Evolutionary conservation across 208 protist genomes (phyloP).

Genomic region (Wallacemonas sp.): DNA sequence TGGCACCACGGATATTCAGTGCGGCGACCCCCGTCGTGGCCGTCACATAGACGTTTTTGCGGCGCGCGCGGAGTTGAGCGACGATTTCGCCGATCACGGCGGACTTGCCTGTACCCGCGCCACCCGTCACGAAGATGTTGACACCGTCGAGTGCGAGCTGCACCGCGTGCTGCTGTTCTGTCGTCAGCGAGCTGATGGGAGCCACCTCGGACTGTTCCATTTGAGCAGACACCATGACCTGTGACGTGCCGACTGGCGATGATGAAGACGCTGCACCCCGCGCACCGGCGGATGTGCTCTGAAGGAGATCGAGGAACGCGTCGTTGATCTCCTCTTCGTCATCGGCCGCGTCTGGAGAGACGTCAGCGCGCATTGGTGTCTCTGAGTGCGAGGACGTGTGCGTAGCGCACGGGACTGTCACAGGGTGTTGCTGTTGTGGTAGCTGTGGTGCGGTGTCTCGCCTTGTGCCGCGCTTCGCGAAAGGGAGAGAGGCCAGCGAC

Average conservation of each 20-base stretch:
- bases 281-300: too few relatives aligned
- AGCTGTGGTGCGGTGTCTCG: too few relatives aligned
- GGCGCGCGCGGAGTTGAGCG: constrained; percentile 17
- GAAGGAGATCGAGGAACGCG: neutral
- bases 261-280: too few relatives aligned
- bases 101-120: constrained; percentile 68
- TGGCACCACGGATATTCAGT: constrained; percentile 54
- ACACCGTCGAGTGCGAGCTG: constrained; percentile 23
- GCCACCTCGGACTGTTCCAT: neutral
- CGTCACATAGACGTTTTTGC: constrained; percentile 43
- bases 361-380: too few relatives aligned
- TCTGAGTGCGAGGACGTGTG: too few relatives aligned
- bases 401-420: too few relatives aligned
- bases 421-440: too few relatives aligned
- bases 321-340: too few relatives aligned
- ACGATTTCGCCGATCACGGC: constrained; percentile 55
- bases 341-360: too few relatives aligned
- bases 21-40: constrained; percentile 68
- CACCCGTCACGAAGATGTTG: constrained; percentile 69
- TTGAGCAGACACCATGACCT: too few relatives aligned
- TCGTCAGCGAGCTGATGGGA: neutral
- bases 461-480: too few relatives aligned
- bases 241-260: neutral
- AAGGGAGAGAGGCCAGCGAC: too few relatives aligned
- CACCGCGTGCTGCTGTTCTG: constrained; percentile 32